Evolutionary conservation across 176 grass and related monocot genomes (phyloP), one percentile per base, ranked within the genome.

Genomic region (Raddia distichophylla): DNA sequence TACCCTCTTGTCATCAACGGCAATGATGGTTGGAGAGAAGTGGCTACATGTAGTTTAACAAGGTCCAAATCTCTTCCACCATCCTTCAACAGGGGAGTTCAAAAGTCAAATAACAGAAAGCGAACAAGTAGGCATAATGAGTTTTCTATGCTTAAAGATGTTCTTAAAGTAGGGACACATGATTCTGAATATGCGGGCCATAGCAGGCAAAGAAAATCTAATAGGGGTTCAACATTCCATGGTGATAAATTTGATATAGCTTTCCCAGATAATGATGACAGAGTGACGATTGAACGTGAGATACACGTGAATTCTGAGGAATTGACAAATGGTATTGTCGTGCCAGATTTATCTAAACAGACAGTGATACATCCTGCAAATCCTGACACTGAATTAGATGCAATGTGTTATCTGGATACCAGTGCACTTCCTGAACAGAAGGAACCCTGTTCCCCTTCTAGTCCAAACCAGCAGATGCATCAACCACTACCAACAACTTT

Each of bases 301-400:
- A 93, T 95, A 86, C 89, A 88, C 63, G 96, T 95, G 56, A 91
- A 89, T 83, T 93, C 85, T 37, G 89, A 93, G 89, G 83, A 95
- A 82, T 57, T 77, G 60, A 82, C 71, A 73, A 67, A 68, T 69
- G 80, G 13, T 47, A 40, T 75, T 76, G 18, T 47, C 14, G 20
- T 77, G 52, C 63, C 49, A 69, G 57, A 78, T 70, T 47, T 54
- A 71, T 86, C 89, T 69, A 72, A 75, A 81, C 75, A 84, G 46
- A 66, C 58, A 62, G 54, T 40, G 79, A 16, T 74, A 60, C 86
- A 71, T 84, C 42, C 81, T 67, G 16, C 60, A 80, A 44, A 57
- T 67, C 34, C 42, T 89, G 81, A 87, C 44, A 45, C 77, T 80
- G 71, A 86, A 71, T 60, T 76, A n/a, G 48, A 80, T 75, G 57